Percentiles rank a stretch among this genome's conserved stretches.
These are phyloP conservation scores for Tetrastigma voinierianum DNA, from an alignment of 164 flowering plant species.

Conservation along the genomic window DNA sequence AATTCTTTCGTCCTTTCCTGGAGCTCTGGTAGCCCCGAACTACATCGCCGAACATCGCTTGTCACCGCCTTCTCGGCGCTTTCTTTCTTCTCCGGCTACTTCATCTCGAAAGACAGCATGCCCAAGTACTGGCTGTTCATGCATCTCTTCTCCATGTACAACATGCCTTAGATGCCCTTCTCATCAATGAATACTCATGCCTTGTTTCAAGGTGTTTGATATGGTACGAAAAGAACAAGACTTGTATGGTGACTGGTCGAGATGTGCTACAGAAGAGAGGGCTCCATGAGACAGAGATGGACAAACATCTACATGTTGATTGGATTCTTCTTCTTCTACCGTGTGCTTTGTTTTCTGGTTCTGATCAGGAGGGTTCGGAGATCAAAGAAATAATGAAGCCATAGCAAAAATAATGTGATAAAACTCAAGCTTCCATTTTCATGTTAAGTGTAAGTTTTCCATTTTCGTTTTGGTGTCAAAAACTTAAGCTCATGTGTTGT, in stretches of 20 bases:
- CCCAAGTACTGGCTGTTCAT: constrained; percentile 90
- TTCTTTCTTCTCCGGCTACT: constrained; percentile 96
- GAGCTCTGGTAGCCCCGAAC: constrained; percentile 84
- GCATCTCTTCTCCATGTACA: constrained; percentile 91
- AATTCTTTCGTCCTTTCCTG: constrained; percentile 88
- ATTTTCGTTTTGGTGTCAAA: too few species aligned
- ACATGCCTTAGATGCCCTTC: constrained; percentile 79
- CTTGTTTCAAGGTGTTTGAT: constrained; percentile 58
- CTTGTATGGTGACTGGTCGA: constrained; percentile 68
- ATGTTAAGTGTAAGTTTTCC: too few species aligned
- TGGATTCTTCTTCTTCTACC: constrained; percentile 78
- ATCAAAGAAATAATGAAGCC: constrained; percentile 57
- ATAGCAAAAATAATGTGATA: too few species aligned
- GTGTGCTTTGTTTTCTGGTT: constrained; percentile 70
- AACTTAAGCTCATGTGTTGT: too few species aligned
- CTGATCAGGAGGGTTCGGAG: constrained; percentile 74
- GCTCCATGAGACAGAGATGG: constrained; percentile 79
- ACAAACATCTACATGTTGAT: constrained; percentile 67
- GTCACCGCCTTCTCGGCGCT: constrained; percentile 65
- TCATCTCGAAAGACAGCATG: constrained; percentile 69
- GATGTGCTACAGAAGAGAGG: constrained; percentile 78
- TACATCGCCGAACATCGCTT: constrained; percentile 81
- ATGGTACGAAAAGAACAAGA: constrained; percentile 55
- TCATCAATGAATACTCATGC: constrained; percentile 91
- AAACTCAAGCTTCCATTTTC: too few species aligned